A percentile compares a stretch with the other conserved stretches of the same genome.
These are phyloP conservation scores for Luffa acutangula DNA, from an alignment of 306 rosid species.

Conservation along the genomic window DNA sequence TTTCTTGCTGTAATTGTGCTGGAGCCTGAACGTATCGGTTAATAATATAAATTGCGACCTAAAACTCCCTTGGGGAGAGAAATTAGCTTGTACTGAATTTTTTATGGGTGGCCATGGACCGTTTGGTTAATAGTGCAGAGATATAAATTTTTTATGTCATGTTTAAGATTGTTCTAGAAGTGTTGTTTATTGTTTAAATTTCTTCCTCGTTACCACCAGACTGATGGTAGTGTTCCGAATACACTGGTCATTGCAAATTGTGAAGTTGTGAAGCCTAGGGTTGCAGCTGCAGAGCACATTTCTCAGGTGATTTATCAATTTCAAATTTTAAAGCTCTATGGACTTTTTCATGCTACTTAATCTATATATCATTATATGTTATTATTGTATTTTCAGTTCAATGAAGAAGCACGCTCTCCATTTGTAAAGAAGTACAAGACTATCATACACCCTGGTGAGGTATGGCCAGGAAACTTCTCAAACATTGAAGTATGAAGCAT, in stretches of 20 bases:
- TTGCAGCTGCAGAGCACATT: slow-evolving; percentile 98
- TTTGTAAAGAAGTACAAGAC: slow-evolving; percentile 99
- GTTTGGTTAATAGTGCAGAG: neutral
- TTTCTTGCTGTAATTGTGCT: neutral
- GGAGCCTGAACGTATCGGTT: neutral
- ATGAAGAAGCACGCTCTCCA: slow-evolving; percentile 98
- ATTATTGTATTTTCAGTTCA: slow-evolving; percentile 45
- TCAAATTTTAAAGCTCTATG: neutral
- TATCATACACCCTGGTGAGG: slow-evolving; percentile 99
- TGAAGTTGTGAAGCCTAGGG: slow-evolving; percentile 96
- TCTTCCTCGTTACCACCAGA: slow-evolving; percentile 39
- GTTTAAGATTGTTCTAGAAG: neutral
- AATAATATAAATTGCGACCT: neutral
- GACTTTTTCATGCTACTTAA: slow-evolving; percentile 5
- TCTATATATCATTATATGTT: neutral
- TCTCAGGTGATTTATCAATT: slow-evolving; percentile 50
- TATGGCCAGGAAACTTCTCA: slow-evolving; percentile 14
- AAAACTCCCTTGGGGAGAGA: neutral
- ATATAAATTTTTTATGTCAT: neutral
- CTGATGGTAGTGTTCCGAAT: slow-evolving; percentile 98
- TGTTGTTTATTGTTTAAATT: neutral
- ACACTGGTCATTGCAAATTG: slow-evolving; percentile 96
- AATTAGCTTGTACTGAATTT: neutral
- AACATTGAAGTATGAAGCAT: neutral
- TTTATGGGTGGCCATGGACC: neutral